These are phyloP conservation scores for Pelargonium fulgidum DNA, from an alignment of 441 rosid species.

Conservation along the genomic window DNA sequence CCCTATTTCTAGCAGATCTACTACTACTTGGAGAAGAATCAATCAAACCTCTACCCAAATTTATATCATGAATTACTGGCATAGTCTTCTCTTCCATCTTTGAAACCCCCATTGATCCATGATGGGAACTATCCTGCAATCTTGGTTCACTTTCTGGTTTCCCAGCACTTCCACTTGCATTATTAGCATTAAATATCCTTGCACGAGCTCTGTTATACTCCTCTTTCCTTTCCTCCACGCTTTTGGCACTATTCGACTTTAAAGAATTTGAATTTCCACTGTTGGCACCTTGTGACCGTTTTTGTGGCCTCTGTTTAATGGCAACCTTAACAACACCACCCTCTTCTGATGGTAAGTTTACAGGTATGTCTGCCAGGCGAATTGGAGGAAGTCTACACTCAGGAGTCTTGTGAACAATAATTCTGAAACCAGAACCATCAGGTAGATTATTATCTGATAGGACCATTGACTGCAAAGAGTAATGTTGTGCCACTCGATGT, in stretches of 20 bases:
- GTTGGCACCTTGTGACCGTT: slow-evolving; percentile 31
- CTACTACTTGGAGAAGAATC: slow-evolving; percentile 51
- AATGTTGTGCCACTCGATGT: slow-evolving; percentile 82
- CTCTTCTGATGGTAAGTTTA: slow-evolving; percentile 53
- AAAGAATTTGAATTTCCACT: slow-evolving; percentile 38
- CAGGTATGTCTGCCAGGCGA: slow-evolving; percentile 71
- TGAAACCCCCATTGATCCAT: slow-evolving; percentile 29
- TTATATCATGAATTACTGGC: slow-evolving; percentile 39
- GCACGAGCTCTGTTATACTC: slow-evolving; percentile 81
- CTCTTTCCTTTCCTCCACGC: slow-evolving; percentile 82
- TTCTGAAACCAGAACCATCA: slow-evolving; percentile 63
- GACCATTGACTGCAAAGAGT: slow-evolving; percentile 76
- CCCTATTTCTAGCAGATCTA: slow-evolving; percentile 50
- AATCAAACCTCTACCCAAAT: slow-evolving; percentile 35
- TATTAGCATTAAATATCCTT: slow-evolving; percentile 54
- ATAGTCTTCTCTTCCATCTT: slow-evolving; percentile 45
- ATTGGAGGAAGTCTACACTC: slow-evolving; percentile 49
- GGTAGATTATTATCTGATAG: slow-evolving; percentile 53
- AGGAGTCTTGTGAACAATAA: slow-evolving; percentile 60
- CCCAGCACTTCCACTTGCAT: slow-evolving; percentile 26
- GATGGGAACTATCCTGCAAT: slow-evolving; percentile 39
- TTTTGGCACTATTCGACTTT: slow-evolving; percentile 47
- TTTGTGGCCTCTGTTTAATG: slow-evolving; percentile 71
- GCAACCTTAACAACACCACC: slow-evolving; percentile 52
- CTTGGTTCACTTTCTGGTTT: slow-evolving; percentile 42